These are phyloP conservation scores for Rossbeevera mucosa DNA, from an alignment of 768 basidiomycete genomes.

Conservation along the genomic window DNA sequence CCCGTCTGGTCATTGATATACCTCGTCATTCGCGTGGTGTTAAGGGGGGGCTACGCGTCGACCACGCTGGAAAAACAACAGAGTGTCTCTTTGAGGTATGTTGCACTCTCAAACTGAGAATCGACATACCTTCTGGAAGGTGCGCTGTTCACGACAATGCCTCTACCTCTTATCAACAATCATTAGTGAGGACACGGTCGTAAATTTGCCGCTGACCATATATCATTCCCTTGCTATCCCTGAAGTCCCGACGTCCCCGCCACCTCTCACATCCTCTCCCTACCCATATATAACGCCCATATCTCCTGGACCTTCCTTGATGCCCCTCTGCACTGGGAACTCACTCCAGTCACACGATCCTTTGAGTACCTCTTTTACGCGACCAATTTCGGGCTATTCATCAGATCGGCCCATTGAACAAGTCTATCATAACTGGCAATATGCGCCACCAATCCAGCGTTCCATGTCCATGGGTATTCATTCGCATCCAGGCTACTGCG, in stretches of 20 bases:
- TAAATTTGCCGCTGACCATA: constrained; percentile 61
- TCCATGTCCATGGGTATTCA: constrained; percentile 50
- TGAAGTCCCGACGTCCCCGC: constrained; percentile 30
- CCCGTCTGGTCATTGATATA: constrained; percentile 77
- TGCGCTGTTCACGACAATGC: constrained; percentile 30
- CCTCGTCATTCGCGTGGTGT: constrained; percentile 62
- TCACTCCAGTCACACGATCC: constrained; percentile 8
- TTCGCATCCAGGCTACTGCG: constrained; percentile 28
- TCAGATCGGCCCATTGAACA: constrained; percentile 5
- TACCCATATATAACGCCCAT: constrained; percentile 18
- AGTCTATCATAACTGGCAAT: constrained; percentile 22
- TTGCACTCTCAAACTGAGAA: constrained; percentile 56
- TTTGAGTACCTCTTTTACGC: constrained; percentile 6
- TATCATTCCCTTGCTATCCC: constrained; percentile 62
- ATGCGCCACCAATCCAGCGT: constrained; percentile 39
- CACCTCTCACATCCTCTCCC: constrained; percentile 8
- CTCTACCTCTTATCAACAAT: constrained; percentile 8
- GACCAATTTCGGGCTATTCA: constrained; percentile 3
- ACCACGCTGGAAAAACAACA: constrained; percentile 40
- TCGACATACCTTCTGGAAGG: constrained; percentile 68
- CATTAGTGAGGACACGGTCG: constrained; percentile 62
- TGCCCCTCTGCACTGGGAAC: constrained; percentile 9
- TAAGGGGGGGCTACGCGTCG: constrained; percentile 56
- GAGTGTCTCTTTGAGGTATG: constrained; percentile 66
- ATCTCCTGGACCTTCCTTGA: constrained; percentile 14